Percentiles rank a stretch among this genome's conserved stretches.
These are phyloP conservation scores for Fusarium sambucinum DNA, from an alignment of 2,329 filamentous ascomycete species.

Conservation along the genomic window DNA sequence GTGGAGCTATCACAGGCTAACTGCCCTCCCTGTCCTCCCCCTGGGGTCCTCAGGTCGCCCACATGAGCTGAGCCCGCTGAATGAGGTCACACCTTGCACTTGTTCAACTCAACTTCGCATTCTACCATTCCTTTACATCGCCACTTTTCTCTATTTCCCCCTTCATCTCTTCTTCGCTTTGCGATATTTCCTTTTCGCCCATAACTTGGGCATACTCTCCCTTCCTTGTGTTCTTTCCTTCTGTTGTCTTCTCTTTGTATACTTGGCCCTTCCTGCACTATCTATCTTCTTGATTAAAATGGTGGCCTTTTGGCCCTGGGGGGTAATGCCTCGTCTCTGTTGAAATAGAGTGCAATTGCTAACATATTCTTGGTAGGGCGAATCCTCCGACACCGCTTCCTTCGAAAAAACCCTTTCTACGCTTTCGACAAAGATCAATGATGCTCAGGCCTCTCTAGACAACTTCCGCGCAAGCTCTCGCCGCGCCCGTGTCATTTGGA, in stretches of 20 bases:
- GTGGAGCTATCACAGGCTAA: conserved; percentile 17
- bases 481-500: conserved; percentile 86
- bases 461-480: conserved; percentile 77
- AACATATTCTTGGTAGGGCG: conserved; percentile 66
- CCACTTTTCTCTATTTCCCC: conserved; percentile 7
- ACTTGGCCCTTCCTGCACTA: conserved; percentile 14
- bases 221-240: conserved; percentile 12
- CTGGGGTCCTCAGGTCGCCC: conserved; percentile 1
- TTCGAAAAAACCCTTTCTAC: conserved; percentile 92
- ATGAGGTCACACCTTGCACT: conserved; percentile 29
- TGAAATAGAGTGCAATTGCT: conserved; percentile 8
- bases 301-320: conserved; percentile 90
- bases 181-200: conserved; percentile 8
- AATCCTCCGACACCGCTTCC: conserved; percentile 84
- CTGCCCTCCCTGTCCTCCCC: conserved; percentile 15
- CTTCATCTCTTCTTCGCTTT: conserved; percentile 6
- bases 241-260: conserved; percentile 23
- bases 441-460: conserved; percentile 80
- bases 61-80: conserved; percentile 33
- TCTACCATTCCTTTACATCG: conserved; percentile 22
- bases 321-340: conserved; percentile 61
- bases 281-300: conserved; percentile 59
- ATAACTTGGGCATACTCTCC: conserved; percentile 12
- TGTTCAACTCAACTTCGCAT: conserved; percentile 12
- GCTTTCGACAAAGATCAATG: conserved; percentile 84